Evolutionary conservation across 2,329 filamentous ascomycete species (phyloP), one percentile per base, ranked within the genome.

Genomic region (Calonectria crousiana): DNA sequence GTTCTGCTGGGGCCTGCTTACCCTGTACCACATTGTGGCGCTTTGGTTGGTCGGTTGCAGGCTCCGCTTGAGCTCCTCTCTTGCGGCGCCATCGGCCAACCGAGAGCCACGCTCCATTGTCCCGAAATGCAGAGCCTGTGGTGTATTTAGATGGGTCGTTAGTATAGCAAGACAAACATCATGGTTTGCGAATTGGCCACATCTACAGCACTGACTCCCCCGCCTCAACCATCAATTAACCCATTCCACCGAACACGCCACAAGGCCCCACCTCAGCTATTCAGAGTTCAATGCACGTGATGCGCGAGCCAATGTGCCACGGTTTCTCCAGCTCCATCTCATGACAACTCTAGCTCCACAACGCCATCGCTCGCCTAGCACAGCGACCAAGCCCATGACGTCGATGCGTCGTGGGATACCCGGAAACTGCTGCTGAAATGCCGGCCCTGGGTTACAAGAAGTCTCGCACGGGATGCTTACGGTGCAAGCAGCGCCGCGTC

Each of bases 401-500:
- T 23, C 44, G 44, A 47, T 47, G 44, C 44, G n/a, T 47, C 44
- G 44, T 13, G 23, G n/a, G 44, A 47, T 23, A 20, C n/a, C n/a
- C 13, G 13, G 23, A 47, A 23, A 23, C 10, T 23, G 44, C 20
- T 47, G 44, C 44, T 47, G n/a, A 56, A 26, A 62, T 62, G 56
- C 56, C 56, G 36, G 56, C 56, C n/a, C 56, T 62, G 14, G 56
- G 56, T 3, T 62, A 62, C 56, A 62, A 41, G 23, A 62, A 62
- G 56, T 62, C 56, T 23, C 56, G 56, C n/a, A 62, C 23, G 56
- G 56, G 56, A 16, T 62, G 56, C 36, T 20, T 62, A 16, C 56
- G 56, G 56, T 62, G 56, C 34, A 62, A 62, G 56, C 56, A 62
- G 56, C 56, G 56, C 11, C 56, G 56, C 23, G 56, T 62, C 34